A percentile compares a stretch with the other conserved stretches of the same genome.
phyloP scores from a whole-genome alignment of 352 stramenopile genomes.

The Globisporangium camurandrum region DNA sequence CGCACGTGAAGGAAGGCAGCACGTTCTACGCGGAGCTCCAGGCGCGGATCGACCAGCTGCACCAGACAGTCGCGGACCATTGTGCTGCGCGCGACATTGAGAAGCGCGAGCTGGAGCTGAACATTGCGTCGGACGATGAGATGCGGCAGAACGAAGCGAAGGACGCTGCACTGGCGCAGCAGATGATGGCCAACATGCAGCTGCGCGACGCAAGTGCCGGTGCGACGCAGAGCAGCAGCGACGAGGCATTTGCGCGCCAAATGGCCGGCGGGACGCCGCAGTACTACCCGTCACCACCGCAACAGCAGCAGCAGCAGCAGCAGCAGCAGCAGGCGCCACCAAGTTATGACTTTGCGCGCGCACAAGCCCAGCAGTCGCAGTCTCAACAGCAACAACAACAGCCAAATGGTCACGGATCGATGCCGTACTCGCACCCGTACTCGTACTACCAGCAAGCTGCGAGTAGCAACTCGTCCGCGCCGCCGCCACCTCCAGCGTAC shows the following conservation, averaged over 20 bases:
- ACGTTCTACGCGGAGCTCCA: constrained; percentile 61
- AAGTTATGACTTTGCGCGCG: constrained; percentile 27
- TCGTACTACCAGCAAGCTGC: constrained; percentile 30
- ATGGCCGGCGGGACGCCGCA: constrained; percentile 39
- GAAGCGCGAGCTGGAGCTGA: constrained; percentile 65
- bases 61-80: constrained; percentile 70
- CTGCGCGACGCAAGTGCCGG: constrained; percentile 15
- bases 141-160: constrained; percentile 38
- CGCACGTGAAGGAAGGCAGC: constrained; percentile 58
- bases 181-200: constrained; percentile 70
- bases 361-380: constrained; percentile 24
- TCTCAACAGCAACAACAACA: constrained; percentile 7
- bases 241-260: constrained; percentile 54
- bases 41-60: constrained; percentile 44
- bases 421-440: constrained; percentile 19
- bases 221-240: constrained; percentile 14
- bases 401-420: background rate
- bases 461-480: constrained; percentile 3
- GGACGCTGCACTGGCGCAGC: constrained; percentile 47
- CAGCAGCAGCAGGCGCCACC: constrained; percentile 12
- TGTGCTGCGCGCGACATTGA: constrained; percentile 61
- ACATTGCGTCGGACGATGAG: constrained; percentile 47
- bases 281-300: constrained; percentile 18
- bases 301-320: constrained; percentile 5
- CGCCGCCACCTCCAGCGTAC: constrained; percentile 14